Evolutionary conservation across 345 rosid species (phyloP).

Genomic region (Gossypium stocksii): DNA sequence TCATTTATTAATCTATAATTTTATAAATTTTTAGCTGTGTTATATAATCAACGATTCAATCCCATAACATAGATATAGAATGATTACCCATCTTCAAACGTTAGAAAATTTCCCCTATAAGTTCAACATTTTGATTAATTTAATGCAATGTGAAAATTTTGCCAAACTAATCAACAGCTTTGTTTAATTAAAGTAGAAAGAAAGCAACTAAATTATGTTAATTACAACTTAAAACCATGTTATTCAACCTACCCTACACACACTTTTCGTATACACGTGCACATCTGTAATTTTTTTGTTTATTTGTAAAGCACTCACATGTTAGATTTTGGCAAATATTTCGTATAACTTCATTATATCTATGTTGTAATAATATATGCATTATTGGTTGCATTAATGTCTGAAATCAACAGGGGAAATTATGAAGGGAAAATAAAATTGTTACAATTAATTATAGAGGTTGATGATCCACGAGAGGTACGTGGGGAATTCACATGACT

Average conservation of each 20-base stretch:
- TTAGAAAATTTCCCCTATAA: background rate
- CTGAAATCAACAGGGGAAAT: background rate
- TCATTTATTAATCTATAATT: too few species aligned
- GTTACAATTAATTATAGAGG: background rate
- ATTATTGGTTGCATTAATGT: background rate
- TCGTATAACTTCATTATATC: background rate
- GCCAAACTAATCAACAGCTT: background rate
- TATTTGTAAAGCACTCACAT: background rate
- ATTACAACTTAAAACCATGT: conserved; percentile 9
- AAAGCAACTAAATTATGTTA: background rate
- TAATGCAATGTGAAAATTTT: background rate
- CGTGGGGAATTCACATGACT: background rate
- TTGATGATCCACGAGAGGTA: background rate
- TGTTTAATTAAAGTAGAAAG: background rate
- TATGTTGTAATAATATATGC: background rate
- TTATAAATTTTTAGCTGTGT: too few species aligned
- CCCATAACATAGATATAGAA: too few species aligned
- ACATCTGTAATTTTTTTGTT: background rate
- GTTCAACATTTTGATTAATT: background rate
- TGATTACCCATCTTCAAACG: background rate
- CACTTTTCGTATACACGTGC: background rate
- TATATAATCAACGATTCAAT: too few species aligned
- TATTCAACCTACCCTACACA: background rate
- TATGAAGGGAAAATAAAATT: background rate
- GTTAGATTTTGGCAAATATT: background rate